Evolutionary conservation across 2,329 filamentous ascomycete species (phyloP).

Genomic region (Calonectria honghensis): DNA sequence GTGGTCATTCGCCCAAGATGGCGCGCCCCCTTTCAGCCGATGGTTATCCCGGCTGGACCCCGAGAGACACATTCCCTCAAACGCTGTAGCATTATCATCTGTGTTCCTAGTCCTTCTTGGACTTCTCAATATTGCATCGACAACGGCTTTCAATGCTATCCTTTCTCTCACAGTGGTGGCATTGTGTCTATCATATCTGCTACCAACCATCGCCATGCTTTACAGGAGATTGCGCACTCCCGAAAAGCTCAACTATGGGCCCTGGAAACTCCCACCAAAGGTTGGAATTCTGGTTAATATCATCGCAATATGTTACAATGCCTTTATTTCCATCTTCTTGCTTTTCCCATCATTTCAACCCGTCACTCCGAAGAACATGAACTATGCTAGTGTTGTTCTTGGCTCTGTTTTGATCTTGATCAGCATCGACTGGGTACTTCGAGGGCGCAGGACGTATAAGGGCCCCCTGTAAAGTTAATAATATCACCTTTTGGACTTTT

Average conservation of each 20-base stretch:
- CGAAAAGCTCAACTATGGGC: constrained; percentile 21
- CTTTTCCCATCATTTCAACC: constrained; percentile 28
- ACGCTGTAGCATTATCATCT: neutral
- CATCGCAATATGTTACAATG: constrained; percentile 11
- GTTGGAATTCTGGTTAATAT: constrained; percentile 20
- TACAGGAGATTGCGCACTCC: constrained; percentile 21
- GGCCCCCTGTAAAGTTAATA: neutral
- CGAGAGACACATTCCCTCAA: constrained; percentile 25
- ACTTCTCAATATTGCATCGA: constrained; percentile 35
- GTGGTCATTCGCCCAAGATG: constrained; percentile 36
- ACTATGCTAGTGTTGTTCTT: constrained; percentile 18
- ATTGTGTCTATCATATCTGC: constrained; percentile 27
- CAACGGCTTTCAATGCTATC: constrained; percentile 36
- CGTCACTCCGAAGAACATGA: constrained; percentile 34
- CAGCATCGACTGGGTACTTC: neutral
- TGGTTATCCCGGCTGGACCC: constrained; percentile 19
- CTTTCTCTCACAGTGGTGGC: constrained; percentile 31
- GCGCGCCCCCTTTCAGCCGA: constrained; percentile 24
- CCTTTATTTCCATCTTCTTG: constrained; percentile 23
- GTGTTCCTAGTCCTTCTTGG: constrained; percentile 29
- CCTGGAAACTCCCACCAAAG: constrained; percentile 7
- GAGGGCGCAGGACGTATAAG: neutral
- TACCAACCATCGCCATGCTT: constrained; percentile 18
- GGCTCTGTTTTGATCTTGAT: constrained; percentile 8
- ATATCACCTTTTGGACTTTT: neutral